Conservation (phyloP, 2,329 filamentous ascomycete genomes). For the Elsinoe arachidis region DNA sequence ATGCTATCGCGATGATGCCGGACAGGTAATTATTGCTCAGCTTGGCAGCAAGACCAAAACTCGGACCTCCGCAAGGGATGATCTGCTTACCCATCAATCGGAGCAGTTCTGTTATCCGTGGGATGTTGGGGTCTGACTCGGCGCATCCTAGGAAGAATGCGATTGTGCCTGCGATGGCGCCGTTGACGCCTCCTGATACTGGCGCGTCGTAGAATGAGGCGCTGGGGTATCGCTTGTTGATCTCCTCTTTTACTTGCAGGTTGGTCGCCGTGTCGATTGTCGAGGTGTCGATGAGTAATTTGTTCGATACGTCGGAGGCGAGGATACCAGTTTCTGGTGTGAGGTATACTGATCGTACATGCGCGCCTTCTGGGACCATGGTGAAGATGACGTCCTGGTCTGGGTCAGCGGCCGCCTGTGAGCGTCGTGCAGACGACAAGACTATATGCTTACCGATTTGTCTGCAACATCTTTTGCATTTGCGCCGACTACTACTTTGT, state of each 20-base stretch:
- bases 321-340: constrained; percentile 36
- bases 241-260: constrained; percentile 14
- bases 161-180: constrained; percentile 44
- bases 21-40: constrained; percentile 55
- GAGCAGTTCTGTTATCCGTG: constrained; percentile 37
- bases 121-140: constrained; percentile 37
- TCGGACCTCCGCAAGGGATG: constrained; percentile 48
- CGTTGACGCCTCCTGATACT: constrained; percentile 45
- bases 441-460: constrained; percentile 36
- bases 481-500: constrained; percentile 31
- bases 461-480: constrained; percentile 43
- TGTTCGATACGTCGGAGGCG: constrained; percentile 33
- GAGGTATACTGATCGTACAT: constrained; percentile 45
- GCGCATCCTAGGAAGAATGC: constrained; percentile 49
- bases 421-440: not conserved
- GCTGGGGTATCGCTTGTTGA: constrained; percentile 27
- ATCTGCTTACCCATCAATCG: constrained; percentile 46
- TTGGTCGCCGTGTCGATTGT: constrained; percentile 46
- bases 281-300: constrained; percentile 47
- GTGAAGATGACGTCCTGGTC: constrained; percentile 42
- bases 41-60: constrained; percentile 50
- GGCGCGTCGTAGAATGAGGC: constrained; percentile 46
- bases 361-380: constrained; percentile 46
- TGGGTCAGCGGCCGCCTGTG: not conserved
- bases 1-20: constrained; percentile 50